Base-by-base conservation (phyloP, 2,329 filamentous ascomycete genomes). In the Diaporthe citriasiana region DNA sequence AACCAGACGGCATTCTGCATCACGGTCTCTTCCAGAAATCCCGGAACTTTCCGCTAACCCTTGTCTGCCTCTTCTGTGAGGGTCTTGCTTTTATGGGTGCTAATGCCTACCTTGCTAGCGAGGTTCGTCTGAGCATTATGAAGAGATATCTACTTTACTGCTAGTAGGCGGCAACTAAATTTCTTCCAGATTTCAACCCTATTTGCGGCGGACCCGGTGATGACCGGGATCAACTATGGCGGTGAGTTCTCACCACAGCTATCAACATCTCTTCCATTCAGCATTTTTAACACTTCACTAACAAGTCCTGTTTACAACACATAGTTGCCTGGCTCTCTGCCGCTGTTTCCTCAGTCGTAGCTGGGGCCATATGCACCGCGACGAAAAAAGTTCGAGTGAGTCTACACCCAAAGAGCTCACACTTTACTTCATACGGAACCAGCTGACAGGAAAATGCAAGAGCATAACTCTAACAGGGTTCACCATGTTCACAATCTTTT, bases 351-450 rank as follows among this genome's bases (percentile, higher is more conserved):
- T 63, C 59, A 9, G 27, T 63, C 19, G 59, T 63, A 1, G 59
- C 59, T 5, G 59, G 59, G 9, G 59, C 59, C 47, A 30, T 63
- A 15, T 63, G 59, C 59, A 63, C 59, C 9, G 59, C 59, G 27
- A 63, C 59, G 25, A 63, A 63, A 27, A 63, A 47, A 27, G 59
- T 63, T 27, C 59, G 59, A 30, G 59, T 63, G 27, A 63, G 59
- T 45, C 25, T 10, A 63, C 17, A 33, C 27, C 40, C 19, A 6
- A 42, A 45, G 7, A 63, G 4, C 17, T 15, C 25, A 22, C 4
- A 33, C 9, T 6, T 12, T 25, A 12, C 30, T 9, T 13, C 5
- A 22, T 10, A 12, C 13, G 17, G 3, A 9, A 47, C 8, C 15
- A 33, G 40, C 40, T 63, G 19, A 63, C 19, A 17, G 5, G 3